A percentile compares a stretch with the other conserved stretches of the same genome.
Conservation (phyloP, 139 green algal genomes). For the Chloropicon primus region DNA sequence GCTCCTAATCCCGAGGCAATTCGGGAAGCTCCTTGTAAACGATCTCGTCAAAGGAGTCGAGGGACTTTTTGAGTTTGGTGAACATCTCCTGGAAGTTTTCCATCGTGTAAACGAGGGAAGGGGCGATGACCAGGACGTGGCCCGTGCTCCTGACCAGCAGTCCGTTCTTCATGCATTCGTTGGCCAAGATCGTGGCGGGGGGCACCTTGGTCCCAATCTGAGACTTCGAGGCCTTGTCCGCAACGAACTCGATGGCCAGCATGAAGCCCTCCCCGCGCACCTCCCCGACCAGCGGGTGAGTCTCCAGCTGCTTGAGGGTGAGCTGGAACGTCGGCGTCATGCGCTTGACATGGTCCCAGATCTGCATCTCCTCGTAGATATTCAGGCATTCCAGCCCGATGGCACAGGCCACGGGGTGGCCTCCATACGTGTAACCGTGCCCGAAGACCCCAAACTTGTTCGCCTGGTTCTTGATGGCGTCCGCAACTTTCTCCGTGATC, state of each 20-base stretch:
- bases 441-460: conserved; percentile 18
- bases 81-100: background rate
- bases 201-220: background rate
- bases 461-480: conserved; percentile 2
- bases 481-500: conserved; percentile 13
- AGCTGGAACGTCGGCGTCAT: conserved; percentile 3
- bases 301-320: background rate
- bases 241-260: conserved; percentile 18
- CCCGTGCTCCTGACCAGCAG: background rate
- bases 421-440: conserved; percentile 30
- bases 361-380: conserved; percentile 15
- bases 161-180: background rate
- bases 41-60: background rate
- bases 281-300: conserved; percentile 15
- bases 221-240: conserved; percentile 13
- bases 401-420: conserved; percentile 26
- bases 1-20: background rate
- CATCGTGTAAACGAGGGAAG: background rate
- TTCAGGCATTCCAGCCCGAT: conserved; percentile 19
- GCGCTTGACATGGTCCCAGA: conserved; percentile 1
- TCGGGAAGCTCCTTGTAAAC: background rate
- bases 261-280: conserved; percentile 21
- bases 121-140: background rate
- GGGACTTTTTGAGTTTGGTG: background rate
- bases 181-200: background rate